A percentile compares a stretch with the other conserved stretches of the same genome.
Evolutionary conservation across 768 basidiomycete species (phyloP).

Genomic region (Gymnopilus junonius): DNA sequence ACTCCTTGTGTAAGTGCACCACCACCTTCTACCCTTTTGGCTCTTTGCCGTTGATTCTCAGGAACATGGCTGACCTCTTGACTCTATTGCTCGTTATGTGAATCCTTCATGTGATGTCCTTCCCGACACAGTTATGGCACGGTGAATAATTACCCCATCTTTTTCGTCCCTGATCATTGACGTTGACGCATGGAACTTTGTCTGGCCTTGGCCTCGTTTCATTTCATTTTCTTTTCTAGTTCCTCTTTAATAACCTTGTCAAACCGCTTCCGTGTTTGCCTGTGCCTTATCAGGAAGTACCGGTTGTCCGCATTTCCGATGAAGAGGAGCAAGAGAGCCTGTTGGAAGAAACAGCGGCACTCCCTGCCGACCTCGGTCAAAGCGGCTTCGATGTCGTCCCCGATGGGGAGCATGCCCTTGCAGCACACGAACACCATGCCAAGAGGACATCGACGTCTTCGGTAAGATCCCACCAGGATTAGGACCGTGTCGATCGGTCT

Average conservation of each 20-base stretch:
- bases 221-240: conserved; percentile 43
- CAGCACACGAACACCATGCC: conserved; percentile 14
- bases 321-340: conserved; percentile 68
- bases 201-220: not conserved
- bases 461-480: conserved; percentile 15
- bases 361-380: conserved; percentile 83
- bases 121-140: conserved; percentile 76
- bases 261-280: conserved; percentile 64
- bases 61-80: conserved; percentile 9
- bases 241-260: conserved; percentile 90
- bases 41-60: not conserved
- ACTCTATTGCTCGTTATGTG: conserved; percentile 5
- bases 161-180: conserved; percentile 2
- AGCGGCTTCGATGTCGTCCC: conserved; percentile 86
- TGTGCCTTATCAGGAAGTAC: conserved; percentile 40
- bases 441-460: conserved; percentile 10
- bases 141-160: conserved; percentile 42
- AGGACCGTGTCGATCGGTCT: not conserved
- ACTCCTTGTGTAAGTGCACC: conserved; percentile 78
- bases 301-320: conserved; percentile 43
- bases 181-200: conserved; percentile 8
- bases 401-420: conserved; percentile 42
- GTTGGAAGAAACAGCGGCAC: conserved; percentile 79
- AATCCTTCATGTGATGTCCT: conserved; percentile 6
- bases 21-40: not conserved